phyloP scores from a whole-genome alignment of 2,329 filamentous ascomycete species.

The Albophoma yamanashiensis region DNA sequence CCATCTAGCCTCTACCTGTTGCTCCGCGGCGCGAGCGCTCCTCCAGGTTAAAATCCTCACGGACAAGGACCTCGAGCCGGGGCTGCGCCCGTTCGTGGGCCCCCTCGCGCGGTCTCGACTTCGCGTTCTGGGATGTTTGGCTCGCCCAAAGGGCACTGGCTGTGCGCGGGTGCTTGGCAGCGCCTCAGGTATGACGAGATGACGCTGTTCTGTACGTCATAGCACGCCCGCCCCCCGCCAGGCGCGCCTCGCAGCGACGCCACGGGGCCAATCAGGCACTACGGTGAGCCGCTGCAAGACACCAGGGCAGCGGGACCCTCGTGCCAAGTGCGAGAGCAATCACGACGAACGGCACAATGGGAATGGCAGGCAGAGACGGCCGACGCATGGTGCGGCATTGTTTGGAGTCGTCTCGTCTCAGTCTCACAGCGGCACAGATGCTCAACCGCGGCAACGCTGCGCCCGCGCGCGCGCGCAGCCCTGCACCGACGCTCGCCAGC shows the following conservation, averaged over 20 bases:
- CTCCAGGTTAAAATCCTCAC: no score
- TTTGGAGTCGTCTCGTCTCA: background rate
- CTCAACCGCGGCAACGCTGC: background rate
- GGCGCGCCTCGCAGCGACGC: background rate
- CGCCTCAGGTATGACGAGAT: background rate
- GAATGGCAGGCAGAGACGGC: no score
- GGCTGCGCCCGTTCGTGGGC: no score
- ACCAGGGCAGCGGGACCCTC: background rate
- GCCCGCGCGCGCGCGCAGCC: no score
- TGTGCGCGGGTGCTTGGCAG: background rate
- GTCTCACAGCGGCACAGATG: background rate
- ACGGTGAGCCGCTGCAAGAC: background rate
- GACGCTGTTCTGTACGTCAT: constrained; percentile 3
- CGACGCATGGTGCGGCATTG: no score
- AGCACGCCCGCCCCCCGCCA: background rate
- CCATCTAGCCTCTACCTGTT: no score
- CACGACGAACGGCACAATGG: no score
- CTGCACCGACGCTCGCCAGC: background rate
- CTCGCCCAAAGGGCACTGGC: background rate
- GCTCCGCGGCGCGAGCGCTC: no score
- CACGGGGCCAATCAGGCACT: background rate
- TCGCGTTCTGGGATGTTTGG: background rate
- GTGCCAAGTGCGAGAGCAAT: background rate
- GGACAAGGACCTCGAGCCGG: no score
- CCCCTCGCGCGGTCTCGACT: no score